A percentile compares a stretch with the other conserved stretches of the same genome.
These are phyloP conservation scores for Aspergillus asperescens DNA, from an alignment of 495 filamentous ascomycete genomes.

Conservation along the genomic window DNA sequence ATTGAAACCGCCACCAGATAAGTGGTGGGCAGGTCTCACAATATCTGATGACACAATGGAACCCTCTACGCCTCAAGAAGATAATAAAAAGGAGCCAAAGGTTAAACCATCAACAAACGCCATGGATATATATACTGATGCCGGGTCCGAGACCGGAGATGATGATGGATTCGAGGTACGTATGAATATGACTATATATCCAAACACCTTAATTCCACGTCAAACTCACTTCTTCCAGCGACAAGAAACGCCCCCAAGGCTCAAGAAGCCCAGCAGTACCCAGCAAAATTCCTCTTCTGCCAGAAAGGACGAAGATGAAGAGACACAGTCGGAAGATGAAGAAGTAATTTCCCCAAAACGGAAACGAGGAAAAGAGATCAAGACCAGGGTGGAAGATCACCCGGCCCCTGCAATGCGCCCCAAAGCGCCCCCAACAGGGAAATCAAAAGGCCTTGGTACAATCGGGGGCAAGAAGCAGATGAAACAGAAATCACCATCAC, in stretches of 20 bases:
- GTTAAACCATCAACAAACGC: background rate
- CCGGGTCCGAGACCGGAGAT: slow-evolving; percentile 23
- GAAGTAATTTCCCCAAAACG: background rate
- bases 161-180: slow-evolving; percentile 42
- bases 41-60: background rate
- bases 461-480: slow-evolving; percentile 22
- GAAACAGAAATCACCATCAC: slow-evolving; percentile 2
- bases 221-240: slow-evolving; percentile 21
- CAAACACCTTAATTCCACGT: background rate
- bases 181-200: too few relatives aligned
- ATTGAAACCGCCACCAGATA: slow-evolving; percentile 19
- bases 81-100: background rate
- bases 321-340: slow-evolving; percentile 3
- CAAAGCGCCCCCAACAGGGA: slow-evolving; percentile 10
- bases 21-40: slow-evolving; percentile 40
- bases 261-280: slow-evolving; percentile 17
- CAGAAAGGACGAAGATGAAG: background rate
- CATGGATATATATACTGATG: slow-evolving; percentile 17
- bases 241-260: slow-evolving; percentile 35
- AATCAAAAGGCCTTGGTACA: slow-evolving; percentile 16
- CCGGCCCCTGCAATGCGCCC: slow-evolving; percentile 2
- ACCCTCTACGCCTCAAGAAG: slow-evolving; percentile 1
- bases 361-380: background rate
- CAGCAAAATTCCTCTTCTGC: background rate
- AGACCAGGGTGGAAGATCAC: background rate